Evolutionary conservation across 1,139 yeast genomes (phyloP).

Genomic region (Taphrina sp.): DNA sequence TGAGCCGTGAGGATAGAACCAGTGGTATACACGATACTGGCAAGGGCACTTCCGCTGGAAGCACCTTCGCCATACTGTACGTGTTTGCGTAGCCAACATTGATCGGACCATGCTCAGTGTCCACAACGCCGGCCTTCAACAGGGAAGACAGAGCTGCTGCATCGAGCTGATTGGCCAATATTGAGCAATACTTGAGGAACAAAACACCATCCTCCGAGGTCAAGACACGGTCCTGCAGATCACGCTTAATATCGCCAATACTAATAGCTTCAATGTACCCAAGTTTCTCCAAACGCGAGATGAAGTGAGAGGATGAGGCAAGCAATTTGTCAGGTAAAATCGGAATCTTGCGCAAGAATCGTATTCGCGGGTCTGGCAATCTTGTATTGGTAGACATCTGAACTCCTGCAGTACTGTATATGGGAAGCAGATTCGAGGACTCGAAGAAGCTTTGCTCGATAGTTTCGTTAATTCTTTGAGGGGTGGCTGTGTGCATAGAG

Average conservation of each 20-base stretch:
- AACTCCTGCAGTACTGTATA: slow-evolving; percentile 45
- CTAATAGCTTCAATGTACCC: slow-evolving; percentile 41
- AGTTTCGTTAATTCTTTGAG: slow-evolving; percentile 16
- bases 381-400: slow-evolving; percentile 43
- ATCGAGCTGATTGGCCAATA: slow-evolving; percentile 31
- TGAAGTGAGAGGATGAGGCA: slow-evolving; percentile 40
- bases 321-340: slow-evolving; percentile 41
- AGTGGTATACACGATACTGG: slow-evolving; percentile 44
- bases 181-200: slow-evolving; percentile 37
- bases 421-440: slow-evolving; percentile 38
- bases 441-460: slow-evolving; percentile 32
- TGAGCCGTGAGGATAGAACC: slow-evolving; percentile 38
- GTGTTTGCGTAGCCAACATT: slow-evolving; percentile 38
- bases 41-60: slow-evolving; percentile 42
- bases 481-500: slow-evolving; percentile 28
- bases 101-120: slow-evolving; percentile 37
- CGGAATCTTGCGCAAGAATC: slow-evolving; percentile 43
- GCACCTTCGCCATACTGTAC: slow-evolving; percentile 39
- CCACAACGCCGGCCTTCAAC: slow-evolving; percentile 36
- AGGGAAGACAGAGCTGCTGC: slow-evolving; percentile 31
- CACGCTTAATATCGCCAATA: slow-evolving; percentile 41
- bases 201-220: slow-evolving; percentile 34
- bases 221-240: slow-evolving; percentile 41
- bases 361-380: slow-evolving; percentile 41
- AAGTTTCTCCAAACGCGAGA: slow-evolving; percentile 40